Conservation (phyloP, 495 filamentous ascomycete genomes). For the Penicillium simplicissimum region DNA sequence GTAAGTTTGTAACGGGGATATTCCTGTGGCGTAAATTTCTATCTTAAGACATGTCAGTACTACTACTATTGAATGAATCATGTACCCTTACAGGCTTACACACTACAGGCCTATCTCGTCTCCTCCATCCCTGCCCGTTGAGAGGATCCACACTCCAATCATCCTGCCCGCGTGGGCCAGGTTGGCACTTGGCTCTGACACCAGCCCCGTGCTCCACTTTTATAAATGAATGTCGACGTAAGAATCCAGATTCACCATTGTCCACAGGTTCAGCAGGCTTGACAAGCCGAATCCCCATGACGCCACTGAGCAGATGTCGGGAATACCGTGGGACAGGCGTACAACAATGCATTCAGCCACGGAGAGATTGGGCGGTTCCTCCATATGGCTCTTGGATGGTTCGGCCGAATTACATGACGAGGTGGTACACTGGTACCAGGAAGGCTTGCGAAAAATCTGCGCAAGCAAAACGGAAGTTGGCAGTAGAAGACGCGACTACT, state of each 20-base stretch:
- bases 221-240: constrained; percentile 8
- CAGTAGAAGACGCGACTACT: not conserved
- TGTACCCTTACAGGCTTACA: not conserved
- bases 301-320: not conserved
- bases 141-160: constrained; percentile 17
- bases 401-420: not conserved
- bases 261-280: not conserved
- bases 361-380: not conserved
- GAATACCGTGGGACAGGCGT: not conserved
- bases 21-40: not conserved
- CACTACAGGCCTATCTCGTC: too few species aligned
- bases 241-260: not conserved
- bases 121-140: not conserved
- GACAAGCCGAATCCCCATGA: not conserved
- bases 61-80: not conserved
- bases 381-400: not conserved
- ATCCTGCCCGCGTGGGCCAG: constrained; percentile 6
- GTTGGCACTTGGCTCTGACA: constrained; percentile 14
- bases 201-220: constrained; percentile 4
- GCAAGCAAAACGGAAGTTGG: not conserved
- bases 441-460: not conserved
- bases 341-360: not conserved
- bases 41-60: not conserved
- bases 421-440: too few species aligned
- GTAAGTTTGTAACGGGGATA: not conserved